Base-by-base conservation (phyloP, 805 yeast species). In the Candida loeiensis region DNA sequence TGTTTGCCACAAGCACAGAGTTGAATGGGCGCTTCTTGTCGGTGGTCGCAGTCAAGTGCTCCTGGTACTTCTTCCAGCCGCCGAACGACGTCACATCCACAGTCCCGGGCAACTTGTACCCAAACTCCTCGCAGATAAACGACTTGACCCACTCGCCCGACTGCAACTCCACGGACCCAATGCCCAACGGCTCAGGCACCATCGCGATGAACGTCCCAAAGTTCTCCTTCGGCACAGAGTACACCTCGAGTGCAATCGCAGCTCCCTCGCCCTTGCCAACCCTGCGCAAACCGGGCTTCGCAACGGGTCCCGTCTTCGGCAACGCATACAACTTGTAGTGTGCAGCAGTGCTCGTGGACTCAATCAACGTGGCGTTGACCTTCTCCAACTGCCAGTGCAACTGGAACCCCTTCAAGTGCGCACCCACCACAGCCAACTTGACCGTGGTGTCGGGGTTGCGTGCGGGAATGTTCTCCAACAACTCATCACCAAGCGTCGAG, bases 181-280 rank as follows among this genome's bases (percentile, higher is more conserved):
- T 90, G 32, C 96, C 99, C 46, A 91, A 72, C 16, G 99, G 99
- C 50, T 85, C 85, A 11, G 98, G 97, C 24, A 91, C 95, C 85
- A 85, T 80, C 4, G 83, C 57, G 20, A 93, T 82, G 55, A 91
- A 93, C 16, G 73, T 74, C 48, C 97, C 98, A 63, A 91, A 88
- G 11, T 63, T 67, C 48, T 79, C 89, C 21, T 59, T 59, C 21
- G 98, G 96, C 37, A 91, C 76, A 36, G 90, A 77, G 69, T 91
- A 91, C 14, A 88, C 74, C 63, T 91, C 99, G 25, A 91, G 62
- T 42, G 74, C 80, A 44, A 91, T 85, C 37, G 73, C 59, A 2
- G 76, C 57, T 26, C 46, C 48, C 13, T 65, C 95, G 18, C 45
- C 47, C 13, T 65, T 64, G 6, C 56, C 45, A 12, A 82, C 86